Conservation (phyloP, 1,284 basidiomycete species). For the Sporisorium graminicola region DNA sequence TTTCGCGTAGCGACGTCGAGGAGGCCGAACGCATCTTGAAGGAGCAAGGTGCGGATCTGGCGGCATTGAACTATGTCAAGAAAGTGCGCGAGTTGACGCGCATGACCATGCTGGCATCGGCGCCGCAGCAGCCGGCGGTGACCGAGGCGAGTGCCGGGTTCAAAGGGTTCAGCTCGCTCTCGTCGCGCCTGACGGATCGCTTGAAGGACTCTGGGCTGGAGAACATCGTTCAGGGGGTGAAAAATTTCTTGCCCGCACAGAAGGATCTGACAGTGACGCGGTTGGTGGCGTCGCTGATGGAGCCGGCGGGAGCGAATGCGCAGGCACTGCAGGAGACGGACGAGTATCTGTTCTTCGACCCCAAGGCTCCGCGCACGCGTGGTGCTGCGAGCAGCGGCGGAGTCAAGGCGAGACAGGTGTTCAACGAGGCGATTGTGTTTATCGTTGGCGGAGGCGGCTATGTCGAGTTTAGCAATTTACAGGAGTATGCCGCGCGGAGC, state of each 20-base stretch:
- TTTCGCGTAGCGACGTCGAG: conserved; percentile 85
- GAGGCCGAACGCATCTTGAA: conserved; percentile 77
- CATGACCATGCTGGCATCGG: conserved; percentile 88
- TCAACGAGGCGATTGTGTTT: conserved; percentile 89
- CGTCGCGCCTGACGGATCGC: conserved; percentile 77
- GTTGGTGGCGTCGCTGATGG: conserved; percentile 95
- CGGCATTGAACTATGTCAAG: conserved; percentile 92
- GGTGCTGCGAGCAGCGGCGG: conserved; percentile 30
- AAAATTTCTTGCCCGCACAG: conserved; percentile 95
- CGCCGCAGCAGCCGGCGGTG: conserved; percentile 74
- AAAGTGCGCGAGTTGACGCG: conserved; percentile 92
- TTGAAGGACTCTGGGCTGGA: conserved; percentile 92
- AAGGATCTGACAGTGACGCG: conserved; percentile 94
- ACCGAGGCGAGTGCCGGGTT: conserved; percentile 73
- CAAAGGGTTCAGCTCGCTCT: conserved; percentile 90
- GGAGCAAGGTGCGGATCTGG: conserved; percentile 77
- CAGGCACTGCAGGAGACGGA: conserved; percentile 80
- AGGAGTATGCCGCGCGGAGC: conserved; percentile 58
- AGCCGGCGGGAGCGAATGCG: conserved; percentile 88
- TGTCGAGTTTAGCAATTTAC: conserved; percentile 94
- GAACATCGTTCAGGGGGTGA: conserved; percentile 95
- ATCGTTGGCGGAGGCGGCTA: conserved; percentile 96
- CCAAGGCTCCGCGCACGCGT: conserved; percentile 70
- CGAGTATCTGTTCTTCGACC: conserved; percentile 94
- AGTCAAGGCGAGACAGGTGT: conserved; percentile 73